These are phyloP conservation scores for Heritiera fomes DNA, from an alignment of 345 rosid genomes.

Conservation along the genomic window DNA sequence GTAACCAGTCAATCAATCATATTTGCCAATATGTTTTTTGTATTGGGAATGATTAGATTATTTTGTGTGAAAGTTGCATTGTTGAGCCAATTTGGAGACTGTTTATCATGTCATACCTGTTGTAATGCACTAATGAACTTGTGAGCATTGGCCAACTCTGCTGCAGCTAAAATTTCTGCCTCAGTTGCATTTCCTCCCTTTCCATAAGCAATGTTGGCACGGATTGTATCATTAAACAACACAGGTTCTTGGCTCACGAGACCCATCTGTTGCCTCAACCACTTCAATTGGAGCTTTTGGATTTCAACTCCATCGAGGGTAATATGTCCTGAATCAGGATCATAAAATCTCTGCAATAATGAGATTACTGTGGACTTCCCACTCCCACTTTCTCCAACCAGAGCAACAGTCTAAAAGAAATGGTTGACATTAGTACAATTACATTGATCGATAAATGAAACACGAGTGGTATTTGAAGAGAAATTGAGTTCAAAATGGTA, in stretches of 20 bases:
- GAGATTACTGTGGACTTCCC: slow-evolving; percentile 40
- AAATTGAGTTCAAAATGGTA: not conserved
- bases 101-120: slow-evolving; percentile 19
- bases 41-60: not conserved
- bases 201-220: slow-evolving; percentile 37
- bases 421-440: not conserved
- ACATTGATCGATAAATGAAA: not conserved
- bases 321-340: slow-evolving; percentile 36
- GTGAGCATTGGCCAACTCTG: slow-evolving; percentile 39
- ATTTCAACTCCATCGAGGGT: slow-evolving; percentile 36
- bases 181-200: slow-evolving; percentile 35
- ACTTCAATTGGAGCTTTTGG: slow-evolving; percentile 28
- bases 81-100: not conserved
- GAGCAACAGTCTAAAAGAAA: slow-evolving; percentile 34
- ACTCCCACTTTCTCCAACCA: slow-evolving; percentile 45
- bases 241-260: slow-evolving; percentile 39
- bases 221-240: slow-evolving; percentile 31
- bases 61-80: not conserved
- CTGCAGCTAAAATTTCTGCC: slow-evolving; percentile 33
- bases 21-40: not conserved
- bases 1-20: not conserved
- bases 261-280: slow-evolving; percentile 41
- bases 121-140: slow-evolving; percentile 37
- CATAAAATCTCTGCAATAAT: slow-evolving; percentile 36
- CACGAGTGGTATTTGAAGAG: not conserved